These are phyloP conservation scores for Cladosporium sp. DNA, from an alignment of 2,329 filamentous ascomycete genomes.

Conservation along the genomic window DNA sequence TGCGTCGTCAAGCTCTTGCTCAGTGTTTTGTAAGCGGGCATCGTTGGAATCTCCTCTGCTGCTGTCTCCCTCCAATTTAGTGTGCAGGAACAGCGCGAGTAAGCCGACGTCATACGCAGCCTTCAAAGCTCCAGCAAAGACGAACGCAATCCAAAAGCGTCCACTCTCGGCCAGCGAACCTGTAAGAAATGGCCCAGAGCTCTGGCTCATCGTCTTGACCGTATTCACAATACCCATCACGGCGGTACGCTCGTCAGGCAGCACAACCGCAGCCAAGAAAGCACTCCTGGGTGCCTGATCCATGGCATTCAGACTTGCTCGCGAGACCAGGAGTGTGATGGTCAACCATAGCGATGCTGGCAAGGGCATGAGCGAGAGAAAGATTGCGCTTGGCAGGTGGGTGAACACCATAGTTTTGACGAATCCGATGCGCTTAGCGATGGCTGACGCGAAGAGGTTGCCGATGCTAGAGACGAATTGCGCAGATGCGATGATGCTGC, in stretches of 20 bases:
- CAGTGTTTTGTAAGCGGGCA: neutral
- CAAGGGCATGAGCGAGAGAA: slow-evolving; percentile 61
- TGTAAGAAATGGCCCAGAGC: slow-evolving; percentile 63
- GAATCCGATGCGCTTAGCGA: slow-evolving; percentile 64
- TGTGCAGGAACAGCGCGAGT: slow-evolving; percentile 33
- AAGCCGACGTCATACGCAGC: slow-evolving; percentile 48
- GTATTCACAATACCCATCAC: slow-evolving; percentile 72
- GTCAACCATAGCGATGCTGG: slow-evolving; percentile 57
- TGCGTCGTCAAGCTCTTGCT: neutral
- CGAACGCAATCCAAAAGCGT: slow-evolving; percentile 64
- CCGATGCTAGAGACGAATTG: slow-evolving; percentile 44
- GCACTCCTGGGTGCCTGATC: slow-evolving; percentile 70
- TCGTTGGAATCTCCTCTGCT: neutral
- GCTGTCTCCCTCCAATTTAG: neutral
- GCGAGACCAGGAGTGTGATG: slow-evolving; percentile 62
- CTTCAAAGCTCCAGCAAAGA: slow-evolving; percentile 65
- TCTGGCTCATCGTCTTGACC: slow-evolving; percentile 66
- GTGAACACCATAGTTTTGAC: slow-evolving; percentile 66
- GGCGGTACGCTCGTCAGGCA: slow-evolving; percentile 67
- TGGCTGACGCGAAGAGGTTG: slow-evolving; percentile 58
- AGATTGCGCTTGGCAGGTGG: slow-evolving; percentile 68
- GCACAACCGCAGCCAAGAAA: slow-evolving; percentile 67
- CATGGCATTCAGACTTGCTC: slow-evolving; percentile 67
- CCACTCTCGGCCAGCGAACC: slow-evolving; percentile 61
- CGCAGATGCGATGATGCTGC: slow-evolving; percentile 55